Base-by-base conservation (phyloP, 176 grass and related monocot genomes). In the Triticum dicoccoides region DNA sequence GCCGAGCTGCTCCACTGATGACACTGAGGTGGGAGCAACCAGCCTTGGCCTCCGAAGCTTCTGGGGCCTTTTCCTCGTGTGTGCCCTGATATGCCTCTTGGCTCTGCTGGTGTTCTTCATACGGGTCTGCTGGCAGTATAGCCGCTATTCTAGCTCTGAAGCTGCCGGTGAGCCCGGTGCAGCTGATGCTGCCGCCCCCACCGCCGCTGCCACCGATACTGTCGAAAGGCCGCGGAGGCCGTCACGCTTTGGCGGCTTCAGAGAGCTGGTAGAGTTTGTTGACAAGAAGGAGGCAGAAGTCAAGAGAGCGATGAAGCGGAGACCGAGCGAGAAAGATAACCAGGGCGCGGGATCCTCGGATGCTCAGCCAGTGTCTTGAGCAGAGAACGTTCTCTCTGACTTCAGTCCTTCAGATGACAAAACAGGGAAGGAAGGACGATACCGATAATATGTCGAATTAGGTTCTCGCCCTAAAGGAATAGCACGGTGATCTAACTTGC, bases 21-120 rank as follows among this genome's bases (percentile, higher is more conserved):
- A 88, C 30, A 83, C 25, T 44, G 83, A 82, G 18, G 49, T 83
- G 41, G 91, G 63, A 39, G 89, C 89, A 76, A 89, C 78, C 12
- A 86, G 77, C 72, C 73, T 98, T 49, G 88, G 69, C 32, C 74
- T 98, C 4, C 68, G 79, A 35, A 98, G 89, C 85, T 98, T 98
- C 83, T 95, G 89, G 91, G 93, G 95, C 15, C 87, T 95, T 41
- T 95, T 98, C 78, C 81, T 98, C 44, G 82, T 92, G 61, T 92
- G 89, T 29, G 91, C 89, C 66, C 63, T 93, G 20, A 59, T 90
- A 88, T 98, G 93, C 9, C 0, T 91, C 41, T 66, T 90, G 1
- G 67, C 89, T 5, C 81, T 95, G 1, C 21, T 93, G 14, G 54
- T 92, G 62, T 98, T 88, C 87, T 89, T 89, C 14, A 39, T 80